These are phyloP conservation scores for Cytospora leucostoma DNA, from an alignment of 2,329 filamentous ascomycete species.

Conservation along the genomic window DNA sequence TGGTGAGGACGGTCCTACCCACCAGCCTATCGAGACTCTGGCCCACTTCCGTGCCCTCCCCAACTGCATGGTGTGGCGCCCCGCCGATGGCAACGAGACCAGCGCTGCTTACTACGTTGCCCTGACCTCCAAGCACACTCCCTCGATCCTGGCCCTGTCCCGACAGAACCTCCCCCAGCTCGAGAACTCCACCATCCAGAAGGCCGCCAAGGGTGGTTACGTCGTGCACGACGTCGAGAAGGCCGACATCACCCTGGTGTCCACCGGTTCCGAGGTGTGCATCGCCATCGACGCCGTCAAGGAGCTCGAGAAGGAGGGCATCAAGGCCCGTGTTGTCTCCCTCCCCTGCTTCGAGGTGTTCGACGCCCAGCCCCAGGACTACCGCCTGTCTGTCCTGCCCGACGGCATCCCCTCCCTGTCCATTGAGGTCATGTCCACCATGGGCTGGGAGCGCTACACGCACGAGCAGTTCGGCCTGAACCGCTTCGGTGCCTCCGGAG, in stretches of 20 bases:
- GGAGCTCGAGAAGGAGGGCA: conserved; percentile 82
- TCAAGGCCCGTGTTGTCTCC: conserved; percentile 90
- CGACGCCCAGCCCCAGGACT: conserved; percentile 90
- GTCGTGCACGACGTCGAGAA: conserved; percentile 81
- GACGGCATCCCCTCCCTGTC: conserved; percentile 92
- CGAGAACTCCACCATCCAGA: conserved; percentile 87
- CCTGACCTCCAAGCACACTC: conserved; percentile 84
- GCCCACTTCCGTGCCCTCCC: conserved; percentile 98
- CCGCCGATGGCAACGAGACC: conserved; percentile 97
- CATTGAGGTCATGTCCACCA: conserved; percentile 94
- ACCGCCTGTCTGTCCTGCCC: conserved; percentile 88
- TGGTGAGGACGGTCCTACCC: conserved; percentile 96
- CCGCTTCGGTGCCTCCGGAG: conserved; percentile 95
- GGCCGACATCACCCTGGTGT: conserved; percentile 85
- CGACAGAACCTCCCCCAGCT: conserved; percentile 98
- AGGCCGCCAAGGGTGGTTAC: conserved; percentile 93
- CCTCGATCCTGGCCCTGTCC: conserved; percentile 90
- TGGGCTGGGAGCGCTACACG: conserved; percentile 98
- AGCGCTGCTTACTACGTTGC: conserved; percentile 97
- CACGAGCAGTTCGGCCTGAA: conserved; percentile 99
- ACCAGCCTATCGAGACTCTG: conserved; percentile 98
- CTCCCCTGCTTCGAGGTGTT: conserved; percentile 98
- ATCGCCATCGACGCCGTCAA: conserved; percentile 93
- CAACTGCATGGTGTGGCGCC: conserved; percentile 99
- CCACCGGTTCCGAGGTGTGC: conserved; percentile 93